Conservation (phyloP, 768 basidiomycete species). For the Lyophyllum shimeji region DNA sequence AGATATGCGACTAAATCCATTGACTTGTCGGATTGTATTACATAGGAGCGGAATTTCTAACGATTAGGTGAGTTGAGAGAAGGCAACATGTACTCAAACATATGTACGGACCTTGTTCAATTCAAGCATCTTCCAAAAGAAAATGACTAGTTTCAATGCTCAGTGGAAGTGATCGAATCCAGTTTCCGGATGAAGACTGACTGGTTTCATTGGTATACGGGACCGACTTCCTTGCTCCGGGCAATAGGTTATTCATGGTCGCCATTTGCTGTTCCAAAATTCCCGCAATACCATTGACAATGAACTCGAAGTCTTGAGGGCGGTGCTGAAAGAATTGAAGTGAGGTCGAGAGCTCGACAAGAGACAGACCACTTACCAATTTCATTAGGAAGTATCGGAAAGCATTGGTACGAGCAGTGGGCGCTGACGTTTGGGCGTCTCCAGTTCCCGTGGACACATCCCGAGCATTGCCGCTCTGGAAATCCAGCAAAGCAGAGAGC, state of each 20-base stretch:
- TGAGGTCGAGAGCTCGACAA: neutral
- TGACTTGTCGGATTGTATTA: constrained; percentile 78
- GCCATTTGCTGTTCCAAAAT: constrained; percentile 77
- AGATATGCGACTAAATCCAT: constrained; percentile 79
- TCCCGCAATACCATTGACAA: constrained; percentile 68
- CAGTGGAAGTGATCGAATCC: neutral
- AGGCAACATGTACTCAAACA: neutral
- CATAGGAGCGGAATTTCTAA: constrained; percentile 88
- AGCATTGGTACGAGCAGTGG: constrained; percentile 74
- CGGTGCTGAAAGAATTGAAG: constrained; percentile 64
- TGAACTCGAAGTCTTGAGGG: constrained; percentile 83
- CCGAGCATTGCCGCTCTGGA: constrained; percentile 73
- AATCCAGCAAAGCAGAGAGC: constrained; percentile 74
- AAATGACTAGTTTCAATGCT: constrained; percentile 48
- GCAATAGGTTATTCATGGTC: constrained; percentile 71
- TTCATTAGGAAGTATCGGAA: constrained; percentile 93
- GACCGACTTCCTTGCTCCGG: constrained; percentile 81
- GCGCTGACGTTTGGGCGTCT: constrained; percentile 44
- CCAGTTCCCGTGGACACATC: constrained; percentile 44
- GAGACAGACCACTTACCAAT: constrained; percentile 49
- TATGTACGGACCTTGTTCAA: constrained; percentile 73
- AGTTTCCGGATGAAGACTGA: constrained; percentile 36
- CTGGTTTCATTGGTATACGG: constrained; percentile 83
- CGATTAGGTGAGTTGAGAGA: constrained; percentile 1
- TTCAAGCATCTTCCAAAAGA: constrained; percentile 92